Conservation (phyloP, 192 early-diverging fungal genomes). For the Podila epicladia region DNA sequence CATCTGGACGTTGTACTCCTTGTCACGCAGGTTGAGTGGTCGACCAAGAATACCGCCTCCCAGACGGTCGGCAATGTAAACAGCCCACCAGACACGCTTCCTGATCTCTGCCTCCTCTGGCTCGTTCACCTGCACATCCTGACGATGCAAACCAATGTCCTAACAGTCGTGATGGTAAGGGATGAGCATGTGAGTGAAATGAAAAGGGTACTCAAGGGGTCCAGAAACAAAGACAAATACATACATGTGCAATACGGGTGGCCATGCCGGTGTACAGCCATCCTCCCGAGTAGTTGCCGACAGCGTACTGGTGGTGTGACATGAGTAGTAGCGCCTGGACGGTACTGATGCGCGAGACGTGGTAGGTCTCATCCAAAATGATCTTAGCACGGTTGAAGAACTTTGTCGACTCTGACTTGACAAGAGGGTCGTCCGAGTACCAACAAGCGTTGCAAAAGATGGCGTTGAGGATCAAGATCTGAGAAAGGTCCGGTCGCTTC, state of each 20-base stretch:
- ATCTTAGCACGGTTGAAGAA: constrained; percentile 79
- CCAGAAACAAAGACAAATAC: background rate
- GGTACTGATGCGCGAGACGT: constrained; percentile 64
- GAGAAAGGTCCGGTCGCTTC: constrained; percentile 46
- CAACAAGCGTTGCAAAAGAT: constrained; percentile 64
- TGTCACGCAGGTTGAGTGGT: constrained; percentile 46
- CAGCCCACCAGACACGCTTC: constrained; percentile 47
- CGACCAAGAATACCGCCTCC: constrained; percentile 47
- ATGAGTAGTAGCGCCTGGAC: constrained; percentile 74
- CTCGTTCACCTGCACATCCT: constrained; percentile 41
- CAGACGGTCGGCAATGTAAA: constrained; percentile 47
- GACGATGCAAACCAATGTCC: constrained; percentile 51
- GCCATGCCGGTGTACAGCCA: constrained; percentile 78
- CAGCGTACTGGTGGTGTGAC: constrained; percentile 76
- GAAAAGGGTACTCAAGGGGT: background rate
- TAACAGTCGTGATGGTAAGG: background rate
- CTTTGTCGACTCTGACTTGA: constrained; percentile 50
- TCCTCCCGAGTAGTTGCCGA: constrained; percentile 69
- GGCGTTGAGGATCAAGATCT: constrained; percentile 63
- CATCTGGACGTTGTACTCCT: constrained; percentile 52
- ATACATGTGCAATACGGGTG: constrained; percentile 63
- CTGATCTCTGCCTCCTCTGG: constrained; percentile 49
- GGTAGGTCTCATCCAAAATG: constrained; percentile 77
- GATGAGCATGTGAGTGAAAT: background rate
- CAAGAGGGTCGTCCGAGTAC: constrained; percentile 54